Conservation (phyloP, 495 filamentous ascomycete genomes). For the Lichenothelia convexa region DNA sequence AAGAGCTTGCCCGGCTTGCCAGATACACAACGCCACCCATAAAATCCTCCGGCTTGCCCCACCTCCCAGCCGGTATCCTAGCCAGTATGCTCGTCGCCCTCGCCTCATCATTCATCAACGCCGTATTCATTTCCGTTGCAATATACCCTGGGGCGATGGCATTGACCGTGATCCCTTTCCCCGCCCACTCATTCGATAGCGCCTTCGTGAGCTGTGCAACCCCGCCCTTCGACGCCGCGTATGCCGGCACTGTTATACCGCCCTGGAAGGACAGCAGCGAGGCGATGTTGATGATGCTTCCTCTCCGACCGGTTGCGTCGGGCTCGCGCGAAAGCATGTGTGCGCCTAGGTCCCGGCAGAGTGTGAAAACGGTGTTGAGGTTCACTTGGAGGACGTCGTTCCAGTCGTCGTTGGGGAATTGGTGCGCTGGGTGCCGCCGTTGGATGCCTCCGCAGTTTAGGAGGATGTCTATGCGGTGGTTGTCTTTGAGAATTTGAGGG, state of each 20-base stretch:
- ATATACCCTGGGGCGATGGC: constrained; percentile 49
- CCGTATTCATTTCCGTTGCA: constrained; percentile 81
- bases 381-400: constrained; percentile 75
- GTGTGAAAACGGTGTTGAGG: constrained; percentile 61
- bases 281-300: constrained; percentile 74
- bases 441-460: constrained; percentile 82
- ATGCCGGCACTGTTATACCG: constrained; percentile 77
- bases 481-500: constrained; percentile 40
- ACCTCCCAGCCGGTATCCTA: constrained; percentile 70
- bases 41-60: constrained; percentile 79
- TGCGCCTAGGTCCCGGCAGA: constrained; percentile 70
- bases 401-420: constrained; percentile 73
- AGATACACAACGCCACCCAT: constrained; percentile 69
- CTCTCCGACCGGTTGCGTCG: constrained; percentile 38
- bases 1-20: constrained; percentile 35
- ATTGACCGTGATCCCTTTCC: constrained; percentile 41
- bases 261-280: constrained; percentile 79
- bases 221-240: constrained; percentile 77
- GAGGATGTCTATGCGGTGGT: constrained; percentile 42
- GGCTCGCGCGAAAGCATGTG: constrained; percentile 51
- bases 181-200: constrained; percentile 72
- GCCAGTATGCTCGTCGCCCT: constrained; percentile 56
- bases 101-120: constrained; percentile 52
- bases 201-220: constrained; percentile 77
- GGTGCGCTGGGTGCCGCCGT: constrained; percentile 52